Evolutionary conservation across 108 stramenopile genomes (phyloP).

Genomic region (Nitzschia putrida): DNA sequence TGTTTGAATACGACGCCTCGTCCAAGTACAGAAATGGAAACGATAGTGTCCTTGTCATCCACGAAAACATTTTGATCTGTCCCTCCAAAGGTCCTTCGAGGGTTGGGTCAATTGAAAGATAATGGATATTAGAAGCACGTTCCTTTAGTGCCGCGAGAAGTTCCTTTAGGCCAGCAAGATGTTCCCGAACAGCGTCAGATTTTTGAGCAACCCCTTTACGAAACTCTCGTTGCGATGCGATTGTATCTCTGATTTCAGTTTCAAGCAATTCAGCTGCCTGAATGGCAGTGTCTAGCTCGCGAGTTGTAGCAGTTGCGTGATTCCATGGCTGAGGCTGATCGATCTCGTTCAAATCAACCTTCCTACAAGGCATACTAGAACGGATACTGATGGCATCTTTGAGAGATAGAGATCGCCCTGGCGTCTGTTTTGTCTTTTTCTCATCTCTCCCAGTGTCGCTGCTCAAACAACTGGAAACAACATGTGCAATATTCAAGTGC

Average conservation of each 20-base stretch:
- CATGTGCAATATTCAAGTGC: conserved; percentile 27
- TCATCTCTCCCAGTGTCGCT: neutral
- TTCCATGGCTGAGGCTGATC: neutral
- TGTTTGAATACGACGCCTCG: conserved; percentile 25
- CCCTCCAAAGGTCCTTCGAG: conserved; percentile 42
- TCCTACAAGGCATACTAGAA: neutral
- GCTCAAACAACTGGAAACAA: conserved; percentile 8
- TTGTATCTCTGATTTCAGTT: conserved; percentile 17
- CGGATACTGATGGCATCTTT: conserved; percentile 2
- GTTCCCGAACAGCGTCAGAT: conserved; percentile 41
- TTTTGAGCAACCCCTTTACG: conserved; percentile 37
- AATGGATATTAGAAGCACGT: conserved; percentile 16
- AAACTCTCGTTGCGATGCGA: conserved; percentile 43
- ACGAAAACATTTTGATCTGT: conserved; percentile 50
- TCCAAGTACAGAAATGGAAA: conserved; percentile 36
- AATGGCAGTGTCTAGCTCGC: conserved; percentile 33
- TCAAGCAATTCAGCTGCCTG: conserved; percentile 50
- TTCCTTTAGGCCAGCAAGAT: conserved; percentile 41
- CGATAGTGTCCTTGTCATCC: conserved; percentile 57
- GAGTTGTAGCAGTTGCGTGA: conserved; percentile 8
- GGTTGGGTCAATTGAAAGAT: conserved; percentile 30
- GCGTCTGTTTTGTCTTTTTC: neutral
- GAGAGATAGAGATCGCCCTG: neutral
- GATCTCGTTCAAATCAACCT: neutral
- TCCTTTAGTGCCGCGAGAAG: conserved; percentile 43